A percentile compares a stretch with the other conserved stretches of the same genome.
phyloP scores from a whole-genome alignment of 208 protist genomes.

The Acanthamoeba sp. region DNA sequence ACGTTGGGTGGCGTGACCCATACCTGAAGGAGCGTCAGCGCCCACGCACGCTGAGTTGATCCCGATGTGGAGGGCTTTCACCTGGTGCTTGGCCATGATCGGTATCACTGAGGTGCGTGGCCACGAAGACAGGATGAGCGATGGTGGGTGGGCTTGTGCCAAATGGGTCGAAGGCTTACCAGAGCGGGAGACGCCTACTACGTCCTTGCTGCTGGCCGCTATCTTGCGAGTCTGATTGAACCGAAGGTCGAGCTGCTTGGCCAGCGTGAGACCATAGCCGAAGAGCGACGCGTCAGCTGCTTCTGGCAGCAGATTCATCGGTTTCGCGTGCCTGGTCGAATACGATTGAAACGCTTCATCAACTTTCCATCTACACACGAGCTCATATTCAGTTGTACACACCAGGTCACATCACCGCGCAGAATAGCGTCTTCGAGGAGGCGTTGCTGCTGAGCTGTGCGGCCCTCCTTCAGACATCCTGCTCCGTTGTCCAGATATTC shows the following conservation, averaged over 20 bases:
- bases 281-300: conserved; percentile 12
- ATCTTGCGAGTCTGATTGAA: conserved; percentile 7
- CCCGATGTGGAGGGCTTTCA: conserved; percentile 6
- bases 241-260: background rate
- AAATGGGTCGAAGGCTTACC: background rate
- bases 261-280: conserved; percentile 11
- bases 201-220: conserved; percentile 25
- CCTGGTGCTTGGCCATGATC: background rate
- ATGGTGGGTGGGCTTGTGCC: background rate
- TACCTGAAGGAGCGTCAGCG: background rate
- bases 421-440: background rate
- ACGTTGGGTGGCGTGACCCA: too few species aligned
- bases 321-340: background rate
- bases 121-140: background rate
- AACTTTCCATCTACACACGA: too few species aligned
- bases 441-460: background rate
- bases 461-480: background rate
- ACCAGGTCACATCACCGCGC: background rate
- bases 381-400: background rate
- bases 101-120: background rate
- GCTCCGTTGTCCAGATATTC: conserved; percentile 26
- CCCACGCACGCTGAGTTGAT: background rate
- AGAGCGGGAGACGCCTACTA: background rate
- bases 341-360: background rate
- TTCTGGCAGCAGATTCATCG: conserved; percentile 18